Evolutionary conservation across 208 protist genomes (phyloP), one percentile per base, ranked within the genome.

Genomic region (Leishmania lainsoni): DNA sequence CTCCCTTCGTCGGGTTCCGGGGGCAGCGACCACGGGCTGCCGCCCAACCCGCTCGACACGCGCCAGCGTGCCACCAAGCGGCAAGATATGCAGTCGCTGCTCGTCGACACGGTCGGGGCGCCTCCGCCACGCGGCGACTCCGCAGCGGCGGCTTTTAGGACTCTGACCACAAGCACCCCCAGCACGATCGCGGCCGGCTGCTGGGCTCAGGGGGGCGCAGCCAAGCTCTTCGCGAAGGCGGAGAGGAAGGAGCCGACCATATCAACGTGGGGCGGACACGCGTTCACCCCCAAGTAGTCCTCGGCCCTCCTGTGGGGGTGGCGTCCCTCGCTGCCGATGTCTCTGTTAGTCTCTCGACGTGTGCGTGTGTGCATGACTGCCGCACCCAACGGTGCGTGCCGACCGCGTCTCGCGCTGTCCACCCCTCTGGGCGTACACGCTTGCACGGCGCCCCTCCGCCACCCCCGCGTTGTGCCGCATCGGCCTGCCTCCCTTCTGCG

Each of bases 51-150:
- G 14, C 87, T 95, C 69, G 89, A 93, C 29, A 94, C 91, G 26
- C 91, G 88, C 17, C 91, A 95, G 81, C 87, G 91, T 8, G 91
- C 91, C 39, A 94, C 92, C 29, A 95, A 94, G 88, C 75, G 80
- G 80, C 81, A 88, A 52, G 83, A 85, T 22, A 42, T 87, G 75
- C 76, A 87, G 80, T 52, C 78, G 42, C 74, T 81, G 20, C 59
- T 86, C 8, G 63, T 81, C 17, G 74, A 79, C 59, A 54, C 82
- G 39, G 65, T 26, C 14, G 73, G 5, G 14, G 22, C 72, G 59
- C 61, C 56, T 48, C 54, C 9, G 35, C 39, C 77, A n/a, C 65
- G 52, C 49, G 69, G 10, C 48, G 51, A 22, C n/a, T 45, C 76
- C 20, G 54, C 76, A 22, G 49, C 39, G n/a, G 65, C 65, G 10